These are phyloP conservation scores for Trapa incisa DNA, from an alignment of 345 rosid species.

Conservation along the genomic window DNA sequence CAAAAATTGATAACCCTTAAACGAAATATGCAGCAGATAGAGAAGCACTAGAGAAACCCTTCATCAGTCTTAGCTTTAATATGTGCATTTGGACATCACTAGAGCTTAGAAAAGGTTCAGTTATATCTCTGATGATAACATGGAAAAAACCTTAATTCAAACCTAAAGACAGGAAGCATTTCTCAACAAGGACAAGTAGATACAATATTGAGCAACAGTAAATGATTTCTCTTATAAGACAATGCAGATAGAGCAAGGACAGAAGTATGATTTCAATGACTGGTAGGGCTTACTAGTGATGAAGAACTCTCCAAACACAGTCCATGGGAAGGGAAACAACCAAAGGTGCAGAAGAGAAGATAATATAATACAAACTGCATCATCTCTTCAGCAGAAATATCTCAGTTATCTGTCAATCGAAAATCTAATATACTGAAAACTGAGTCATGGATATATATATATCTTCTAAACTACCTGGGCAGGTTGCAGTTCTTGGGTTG, in stretches of 20 bases:
- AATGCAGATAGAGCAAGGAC: no score
- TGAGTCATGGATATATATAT: background rate
- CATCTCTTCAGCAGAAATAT: no score
- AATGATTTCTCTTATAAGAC: no score
- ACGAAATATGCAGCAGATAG: no score
- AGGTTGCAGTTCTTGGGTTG: slow-evolving; percentile 69
- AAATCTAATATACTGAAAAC: background rate
- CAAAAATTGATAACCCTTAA: no score
- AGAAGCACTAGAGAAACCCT: no score
- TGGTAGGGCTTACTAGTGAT: slow-evolving; percentile 6
- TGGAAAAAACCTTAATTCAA: background rate
- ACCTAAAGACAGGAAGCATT: background rate
- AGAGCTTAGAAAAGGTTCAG: background rate
- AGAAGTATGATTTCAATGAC: background rate
- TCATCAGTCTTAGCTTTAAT: no score
- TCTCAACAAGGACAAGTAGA: background rate
- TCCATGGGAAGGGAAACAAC: slow-evolving; percentile 1
- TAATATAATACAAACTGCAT: background rate
- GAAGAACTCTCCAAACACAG: background rate
- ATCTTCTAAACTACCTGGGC: slow-evolving; percentile 46
- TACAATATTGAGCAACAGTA: background rate
- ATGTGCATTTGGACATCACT: background rate
- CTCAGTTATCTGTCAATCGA: background rate
- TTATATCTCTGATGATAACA: no score
- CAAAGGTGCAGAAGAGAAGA: background rate